A percentile compares a stretch with the other conserved stretches of the same genome.
Evolutionary conservation across 1,284 basidiomycete genomes (phyloP).

Genomic region (Ceratobasidium sp.): DNA sequence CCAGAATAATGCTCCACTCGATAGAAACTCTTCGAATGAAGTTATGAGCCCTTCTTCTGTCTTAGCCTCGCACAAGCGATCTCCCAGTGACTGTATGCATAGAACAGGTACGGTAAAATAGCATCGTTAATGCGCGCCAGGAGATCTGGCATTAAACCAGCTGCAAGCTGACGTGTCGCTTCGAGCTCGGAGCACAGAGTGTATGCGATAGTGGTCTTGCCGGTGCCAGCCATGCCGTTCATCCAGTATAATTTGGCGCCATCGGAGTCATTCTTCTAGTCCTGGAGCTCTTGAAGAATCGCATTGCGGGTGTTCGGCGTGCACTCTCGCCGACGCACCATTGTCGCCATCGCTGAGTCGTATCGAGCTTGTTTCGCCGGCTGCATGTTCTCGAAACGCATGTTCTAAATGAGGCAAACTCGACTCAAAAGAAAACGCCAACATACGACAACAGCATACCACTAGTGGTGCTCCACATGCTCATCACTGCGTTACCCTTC

Average conservation of each 20-base stretch:
- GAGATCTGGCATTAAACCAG: conserved; percentile 15
- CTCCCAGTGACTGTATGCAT: conserved; percentile 23
- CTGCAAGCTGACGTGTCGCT: not conserved
- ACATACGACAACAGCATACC: not conserved
- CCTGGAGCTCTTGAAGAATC: conserved; percentile 46
- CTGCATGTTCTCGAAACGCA: not conserved
- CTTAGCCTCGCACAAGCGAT: conserved; percentile 4
- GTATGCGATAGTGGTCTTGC: conserved; percentile 51
- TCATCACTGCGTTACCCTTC: not conserved
- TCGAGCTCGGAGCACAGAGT: conserved; percentile 48
- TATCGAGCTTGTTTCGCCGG: not conserved
- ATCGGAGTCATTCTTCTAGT: conserved; percentile 41
- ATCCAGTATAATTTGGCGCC: conserved; percentile 49
- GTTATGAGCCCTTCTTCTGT: not conserved
- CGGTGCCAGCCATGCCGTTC: conserved; percentile 51
- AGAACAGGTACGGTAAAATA: conserved; percentile 7
- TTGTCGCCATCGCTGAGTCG: not conserved
- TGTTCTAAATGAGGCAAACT: not conserved
- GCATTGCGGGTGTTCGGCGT: conserved; percentile 45
- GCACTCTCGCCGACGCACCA: conserved; percentile 5
- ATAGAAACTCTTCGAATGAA: conserved; percentile 11
- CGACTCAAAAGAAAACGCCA: not conserved
- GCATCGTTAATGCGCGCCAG: not conserved
- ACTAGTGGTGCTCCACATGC: not conserved
- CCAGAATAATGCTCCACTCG: conserved; percentile 36